Conservation (phyloP, 2,329 filamentous ascomycete genomes). For the Talaromyces islandicus region DNA sequence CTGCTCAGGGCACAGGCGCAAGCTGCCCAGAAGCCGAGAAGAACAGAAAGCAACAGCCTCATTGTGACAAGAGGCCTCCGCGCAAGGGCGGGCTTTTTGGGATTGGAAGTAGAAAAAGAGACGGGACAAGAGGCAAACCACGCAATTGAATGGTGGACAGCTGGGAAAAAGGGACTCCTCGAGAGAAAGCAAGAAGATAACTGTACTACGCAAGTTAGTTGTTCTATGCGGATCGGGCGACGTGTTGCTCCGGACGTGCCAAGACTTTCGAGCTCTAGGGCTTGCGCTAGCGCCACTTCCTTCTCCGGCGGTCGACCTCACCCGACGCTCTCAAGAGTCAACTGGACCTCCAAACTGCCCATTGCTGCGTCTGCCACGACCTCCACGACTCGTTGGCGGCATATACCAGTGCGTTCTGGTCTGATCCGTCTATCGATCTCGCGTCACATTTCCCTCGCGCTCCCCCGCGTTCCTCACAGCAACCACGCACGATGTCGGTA, state of each 20-base stretch:
- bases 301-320: neutral
- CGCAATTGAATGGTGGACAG: constrained; percentile 1
- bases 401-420: neutral
- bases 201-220: constrained; percentile 4
- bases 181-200: constrained; percentile 13
- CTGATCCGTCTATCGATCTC: neutral
- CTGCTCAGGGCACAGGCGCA: constrained; percentile 65
- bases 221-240: constrained; percentile 29
- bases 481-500: constrained; percentile 43
- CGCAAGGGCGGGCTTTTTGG: constrained; percentile 23
- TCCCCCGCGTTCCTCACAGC: neutral
- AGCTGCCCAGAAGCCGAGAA: constrained; percentile 53
- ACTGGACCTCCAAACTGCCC: constrained; percentile 9
- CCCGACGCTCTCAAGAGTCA: neutral
- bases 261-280: constrained; percentile 24
- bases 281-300: neutral
- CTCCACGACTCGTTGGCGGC: neutral
- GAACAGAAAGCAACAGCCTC: constrained; percentile 67
- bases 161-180: constrained; percentile 5
- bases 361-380: neutral
- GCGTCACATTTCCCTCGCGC: constrained; percentile 5
- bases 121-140: neutral
- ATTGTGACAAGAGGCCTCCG: constrained; percentile 47
- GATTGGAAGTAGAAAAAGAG: neutral
- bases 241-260: constrained; percentile 37